Base-by-base conservation (phyloP, 176 grass and related monocot genomes). In the Puccinellia tenuiflora region DNA sequence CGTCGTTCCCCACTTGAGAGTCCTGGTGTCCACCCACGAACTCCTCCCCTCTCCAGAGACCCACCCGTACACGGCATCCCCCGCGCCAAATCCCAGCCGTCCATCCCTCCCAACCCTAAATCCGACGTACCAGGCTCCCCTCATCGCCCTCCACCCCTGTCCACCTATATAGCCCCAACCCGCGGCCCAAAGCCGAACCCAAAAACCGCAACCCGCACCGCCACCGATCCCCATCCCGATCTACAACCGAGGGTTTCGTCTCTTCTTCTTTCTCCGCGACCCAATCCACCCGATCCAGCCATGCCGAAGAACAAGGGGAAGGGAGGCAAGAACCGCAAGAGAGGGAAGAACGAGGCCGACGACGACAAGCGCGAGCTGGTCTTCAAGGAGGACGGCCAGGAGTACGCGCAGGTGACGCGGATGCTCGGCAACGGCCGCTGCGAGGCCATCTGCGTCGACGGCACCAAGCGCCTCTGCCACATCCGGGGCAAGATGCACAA, bases 291-390 rank as follows among this genome's bases (percentile, higher is more conserved):
- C 66, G 1, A 24, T 13, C 67, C 31, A 33, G 53, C 78, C 47
- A 95, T 96, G 93, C 93, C 93, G 90, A 96, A 96, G 93, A 96
- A 96, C 79, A 96, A 96, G 88, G 93, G 93, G 1, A 96, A 96
- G 93, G 93, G 93, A 92, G 93, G 93, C 17, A 96, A 96, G 90
- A 96, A 96, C 93, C 86, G 93, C 38, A 96, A 96, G 93, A 10
- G 93, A 5, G 93, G 93, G 0, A 96, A 96, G 90, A 96, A 96
- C 88, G 93, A 96, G 83, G 93, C 93, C 0, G 93, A 96, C 84
- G 93, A 96, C 79, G 93, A 96, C 46, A 96, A 96, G 90, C 88
- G 93, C 37, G 93, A 96, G 85, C 85, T 96, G 9, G 90, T 96
- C 21, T 96, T 96, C 88, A 96, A 96, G 90, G 93, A 96, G 63